Evolutionary conservation across 768 basidiomycete species (phyloP).

Genomic region (Peribolospora baueri): DNA sequence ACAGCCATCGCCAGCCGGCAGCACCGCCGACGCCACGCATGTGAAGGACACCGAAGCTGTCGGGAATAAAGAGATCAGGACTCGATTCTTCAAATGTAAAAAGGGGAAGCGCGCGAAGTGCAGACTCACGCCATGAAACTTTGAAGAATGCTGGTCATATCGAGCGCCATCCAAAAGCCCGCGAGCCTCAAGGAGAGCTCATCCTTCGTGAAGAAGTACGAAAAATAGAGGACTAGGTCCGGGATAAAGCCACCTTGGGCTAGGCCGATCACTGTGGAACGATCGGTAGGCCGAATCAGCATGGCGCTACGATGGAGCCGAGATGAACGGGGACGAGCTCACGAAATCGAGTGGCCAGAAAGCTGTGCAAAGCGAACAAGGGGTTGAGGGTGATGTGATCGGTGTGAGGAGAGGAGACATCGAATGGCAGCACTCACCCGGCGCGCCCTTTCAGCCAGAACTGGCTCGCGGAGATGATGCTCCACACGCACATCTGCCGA

Average conservation of each 20-base stretch:
- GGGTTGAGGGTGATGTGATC: too few relatives aligned
- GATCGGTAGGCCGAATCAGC: neutral
- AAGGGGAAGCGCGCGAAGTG: neutral
- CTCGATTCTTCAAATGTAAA: neutral
- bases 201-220: constrained; percentile 7
- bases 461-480: constrained; percentile 12
- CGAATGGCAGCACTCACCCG: too few relatives aligned
- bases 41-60: constrained; percentile 17
- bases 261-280: constrained; percentile 13
- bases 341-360: neutral
- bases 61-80: constrained; percentile 7
- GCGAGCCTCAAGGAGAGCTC: constrained; percentile 15
- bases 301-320: neutral
- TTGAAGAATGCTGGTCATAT: neutral
- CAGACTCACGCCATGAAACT: neutral
- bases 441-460: constrained; percentile 14
- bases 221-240: constrained; percentile 1
- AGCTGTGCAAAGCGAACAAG: constrained; percentile 12
- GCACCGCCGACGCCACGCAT: constrained; percentile 18
- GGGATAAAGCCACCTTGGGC: constrained; percentile 19
- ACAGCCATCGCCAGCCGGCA: constrained; percentile 20
- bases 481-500: constrained; percentile 4
- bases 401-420: too few relatives aligned
- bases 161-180: constrained; percentile 12
- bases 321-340: neutral